Percentiles rank a stretch among this genome's conserved stretches.
phyloP scores from a whole-genome alignment of 306 rosid genomes.

The Cucumis melo region DNA sequence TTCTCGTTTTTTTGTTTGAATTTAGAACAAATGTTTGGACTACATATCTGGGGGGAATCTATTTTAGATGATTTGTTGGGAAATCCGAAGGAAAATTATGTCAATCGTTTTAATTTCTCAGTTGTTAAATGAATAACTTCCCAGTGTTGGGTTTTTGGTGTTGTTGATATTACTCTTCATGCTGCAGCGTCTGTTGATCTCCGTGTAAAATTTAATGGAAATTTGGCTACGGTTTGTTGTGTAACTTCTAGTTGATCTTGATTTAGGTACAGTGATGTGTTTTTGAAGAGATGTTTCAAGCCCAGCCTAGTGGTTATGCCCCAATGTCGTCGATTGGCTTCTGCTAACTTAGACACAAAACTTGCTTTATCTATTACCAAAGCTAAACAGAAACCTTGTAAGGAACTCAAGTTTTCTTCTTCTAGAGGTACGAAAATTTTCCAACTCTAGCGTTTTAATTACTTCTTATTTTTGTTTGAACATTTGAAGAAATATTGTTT shows the following conservation, averaged over 20 bases:
- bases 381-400: neutral
- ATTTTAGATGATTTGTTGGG: neutral
- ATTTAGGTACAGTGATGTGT: conserved; percentile 16
- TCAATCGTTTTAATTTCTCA: neutral
- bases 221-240: neutral
- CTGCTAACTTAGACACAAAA: neutral
- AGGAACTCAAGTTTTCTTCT: neutral
- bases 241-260: neutral
- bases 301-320: neutral
- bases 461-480: neutral
- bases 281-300: conserved; percentile 2
- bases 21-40: neutral
- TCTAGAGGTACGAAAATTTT: conserved; percentile 12
- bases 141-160: neutral
- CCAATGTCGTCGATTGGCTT: neutral
- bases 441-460: neutral
- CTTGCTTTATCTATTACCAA: conserved; percentile 3
- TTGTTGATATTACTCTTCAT: neutral
- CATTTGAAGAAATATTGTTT: neutral
- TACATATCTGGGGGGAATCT: neutral
- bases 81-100: neutral
- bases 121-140: neutral
- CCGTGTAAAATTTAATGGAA: neutral
- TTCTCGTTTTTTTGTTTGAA: neutral
- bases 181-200: neutral